Percentiles rank a stretch among this genome's conserved stretches.
Evolutionary conservation across 2,329 filamentous ascomycete species (phyloP).

Genomic region (Xylaria arbuscula): DNA sequence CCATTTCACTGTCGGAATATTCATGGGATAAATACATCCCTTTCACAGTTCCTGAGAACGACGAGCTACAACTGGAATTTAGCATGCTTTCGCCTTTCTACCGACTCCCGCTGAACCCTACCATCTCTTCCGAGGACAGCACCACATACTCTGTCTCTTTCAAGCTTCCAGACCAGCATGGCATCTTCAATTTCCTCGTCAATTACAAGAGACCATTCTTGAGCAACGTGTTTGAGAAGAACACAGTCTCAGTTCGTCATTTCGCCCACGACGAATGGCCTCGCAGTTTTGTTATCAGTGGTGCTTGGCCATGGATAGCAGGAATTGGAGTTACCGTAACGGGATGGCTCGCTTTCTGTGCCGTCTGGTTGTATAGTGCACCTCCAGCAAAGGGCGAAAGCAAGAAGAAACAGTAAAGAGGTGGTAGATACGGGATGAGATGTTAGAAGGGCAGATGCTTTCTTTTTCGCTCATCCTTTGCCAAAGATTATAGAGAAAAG

Average conservation of each 20-base stretch:
- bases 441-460: background rate
- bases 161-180: conserved; percentile 92
- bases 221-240: conserved; percentile 91
- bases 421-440: conserved; percentile 12
- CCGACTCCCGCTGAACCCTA: conserved; percentile 76
- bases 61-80: conserved; percentile 93
- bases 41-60: conserved; percentile 75
- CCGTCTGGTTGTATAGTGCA: conserved; percentile 83
- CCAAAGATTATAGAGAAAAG: conserved; percentile 23
- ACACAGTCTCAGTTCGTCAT: conserved; percentile 92
- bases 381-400: conserved; percentile 51
- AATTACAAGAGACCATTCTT: conserved; percentile 98
- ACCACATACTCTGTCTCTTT: conserved; percentile 81
- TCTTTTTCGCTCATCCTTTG: conserved; percentile 7
- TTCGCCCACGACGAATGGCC: conserved; percentile 98
- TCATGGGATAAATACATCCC: conserved; percentile 77
- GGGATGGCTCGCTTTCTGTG: conserved; percentile 87
- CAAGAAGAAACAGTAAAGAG: conserved; percentile 48
- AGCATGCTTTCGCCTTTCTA: conserved; percentile 99
- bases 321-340: conserved; percentile 85
- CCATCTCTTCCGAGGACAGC: conserved; percentile 69
- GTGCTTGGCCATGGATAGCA: conserved; percentile 93
- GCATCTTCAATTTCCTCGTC: conserved; percentile 97
- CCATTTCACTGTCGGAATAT: conserved; percentile 91
- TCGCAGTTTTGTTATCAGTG: conserved; percentile 87